phyloP scores from a whole-genome alignment of 2,329 filamentous ascomycete genomes.

The Fusarium ramigenum region DNA sequence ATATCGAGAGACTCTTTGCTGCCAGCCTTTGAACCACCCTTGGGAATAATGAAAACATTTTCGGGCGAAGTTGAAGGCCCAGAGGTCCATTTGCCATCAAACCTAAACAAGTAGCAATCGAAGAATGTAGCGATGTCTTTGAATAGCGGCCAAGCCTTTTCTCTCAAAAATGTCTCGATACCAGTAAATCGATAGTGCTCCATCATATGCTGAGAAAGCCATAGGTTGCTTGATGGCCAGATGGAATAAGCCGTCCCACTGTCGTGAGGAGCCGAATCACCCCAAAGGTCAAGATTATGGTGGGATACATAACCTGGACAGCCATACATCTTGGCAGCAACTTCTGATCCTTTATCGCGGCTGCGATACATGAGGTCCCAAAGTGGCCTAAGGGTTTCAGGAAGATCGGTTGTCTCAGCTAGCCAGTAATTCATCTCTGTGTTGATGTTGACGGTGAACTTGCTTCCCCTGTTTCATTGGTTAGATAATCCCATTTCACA shows the following conservation, averaged over 20 bases:
- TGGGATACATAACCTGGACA: neutral
- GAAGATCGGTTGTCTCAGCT: neutral
- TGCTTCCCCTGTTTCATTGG: neutral
- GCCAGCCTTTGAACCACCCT: neutral
- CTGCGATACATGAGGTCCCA: neutral
- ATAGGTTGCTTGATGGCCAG: neutral
- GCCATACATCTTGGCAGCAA: neutral
- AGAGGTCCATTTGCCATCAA: neutral
- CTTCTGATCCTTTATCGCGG: neutral
- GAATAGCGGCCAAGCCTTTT: neutral
- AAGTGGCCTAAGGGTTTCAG: neutral
- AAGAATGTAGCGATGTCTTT: neutral
- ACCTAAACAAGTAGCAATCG: neutral
- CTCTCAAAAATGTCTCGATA: neutral
- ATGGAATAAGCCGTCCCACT: neutral
- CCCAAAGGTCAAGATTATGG: neutral
- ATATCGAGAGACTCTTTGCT: neutral
- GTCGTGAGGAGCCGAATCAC: neutral
- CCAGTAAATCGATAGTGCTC: neutral
- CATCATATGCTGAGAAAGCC: neutral
- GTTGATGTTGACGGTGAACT: neutral
- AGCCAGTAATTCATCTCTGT: neutral
- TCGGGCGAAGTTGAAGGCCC: fast-evolving
- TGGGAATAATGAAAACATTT: neutral
- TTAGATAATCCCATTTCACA: neutral